Percentiles rank a stretch among this genome's conserved stretches.
These are phyloP conservation scores for Colletotrichum limetticola DNA, from an alignment of 2,329 filamentous ascomycete genomes.

Conservation along the genomic window DNA sequence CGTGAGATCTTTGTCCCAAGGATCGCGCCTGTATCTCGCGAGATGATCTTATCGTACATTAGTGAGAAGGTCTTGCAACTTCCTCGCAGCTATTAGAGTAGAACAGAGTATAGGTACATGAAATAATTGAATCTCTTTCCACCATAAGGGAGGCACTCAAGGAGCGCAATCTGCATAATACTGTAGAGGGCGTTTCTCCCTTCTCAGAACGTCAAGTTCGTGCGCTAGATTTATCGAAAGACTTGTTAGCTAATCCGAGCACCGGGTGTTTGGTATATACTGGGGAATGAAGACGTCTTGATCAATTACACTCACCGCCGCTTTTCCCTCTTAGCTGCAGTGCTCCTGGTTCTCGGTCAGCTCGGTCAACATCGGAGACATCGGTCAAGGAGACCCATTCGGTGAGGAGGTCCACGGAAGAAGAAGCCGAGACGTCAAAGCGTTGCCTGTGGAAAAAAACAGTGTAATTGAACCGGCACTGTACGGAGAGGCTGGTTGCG, in stretches of 20 bases:
- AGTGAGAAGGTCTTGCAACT: conserved; percentile 74
- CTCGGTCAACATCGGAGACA: background rate
- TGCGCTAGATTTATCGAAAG: too few species aligned
- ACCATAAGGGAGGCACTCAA: too few species aligned
- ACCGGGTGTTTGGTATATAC: too few species aligned
- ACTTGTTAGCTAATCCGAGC: too few species aligned
- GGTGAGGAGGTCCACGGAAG: background rate
- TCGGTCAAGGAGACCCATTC: background rate
- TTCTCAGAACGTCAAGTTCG: too few species aligned
- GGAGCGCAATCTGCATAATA: too few species aligned
- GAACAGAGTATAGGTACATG: too few species aligned
- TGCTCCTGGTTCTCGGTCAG: background rate
- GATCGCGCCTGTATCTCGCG: conserved; percentile 72
- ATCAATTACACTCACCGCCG: too few species aligned
- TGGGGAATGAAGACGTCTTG: too few species aligned
- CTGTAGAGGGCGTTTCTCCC: too few species aligned
- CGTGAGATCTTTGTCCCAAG: conserved; percentile 73
- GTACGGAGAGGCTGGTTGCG: background rate
- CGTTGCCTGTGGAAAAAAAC: background rate
- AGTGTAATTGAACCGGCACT: background rate
- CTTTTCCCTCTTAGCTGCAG: too few species aligned
- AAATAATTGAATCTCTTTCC: too few species aligned
- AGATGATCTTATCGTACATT: conserved; percentile 83
- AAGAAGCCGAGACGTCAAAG: background rate
- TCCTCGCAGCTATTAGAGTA: conserved; percentile 71